Evolutionary conservation across 345 rosid genomes (phyloP).

Genomic region (Lepidium sativum): DNA sequence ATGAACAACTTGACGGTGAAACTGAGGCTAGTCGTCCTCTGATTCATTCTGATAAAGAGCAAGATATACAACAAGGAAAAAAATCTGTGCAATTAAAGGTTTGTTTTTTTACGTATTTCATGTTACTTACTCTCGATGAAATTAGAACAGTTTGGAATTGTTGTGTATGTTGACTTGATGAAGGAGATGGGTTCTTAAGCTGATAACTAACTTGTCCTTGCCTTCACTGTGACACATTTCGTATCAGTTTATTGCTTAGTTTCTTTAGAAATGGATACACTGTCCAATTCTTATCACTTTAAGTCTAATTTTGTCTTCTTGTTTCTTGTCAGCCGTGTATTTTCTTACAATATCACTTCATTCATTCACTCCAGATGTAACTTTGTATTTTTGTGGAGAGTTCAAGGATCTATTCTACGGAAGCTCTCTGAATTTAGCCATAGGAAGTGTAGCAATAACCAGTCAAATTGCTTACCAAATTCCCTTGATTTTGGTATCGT

Average conservation of each 20-base stretch:
- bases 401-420: neutral
- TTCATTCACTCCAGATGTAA: no score
- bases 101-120: neutral
- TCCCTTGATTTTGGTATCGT: neutral
- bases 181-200: neutral
- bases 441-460: neutral
- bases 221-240: neutral
- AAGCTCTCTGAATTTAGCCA: neutral
- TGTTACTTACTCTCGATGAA: neutral
- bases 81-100: conserved; percentile 68
- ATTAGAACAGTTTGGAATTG: neutral
- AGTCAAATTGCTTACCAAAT: neutral
- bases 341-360: no score
- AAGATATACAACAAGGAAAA: conserved; percentile 30
- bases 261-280: neutral
- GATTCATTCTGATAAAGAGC: conserved; percentile 30
- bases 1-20: conserved; percentile 57
- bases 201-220: neutral
- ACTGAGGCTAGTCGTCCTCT: conserved; percentile 30
- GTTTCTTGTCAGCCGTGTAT: neutral
- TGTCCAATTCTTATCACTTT: neutral
- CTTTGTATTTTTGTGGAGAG: no score
- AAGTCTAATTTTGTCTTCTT: neutral
- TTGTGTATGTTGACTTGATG: neutral
- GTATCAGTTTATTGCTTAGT: neutral